Conservation (phyloP, 164 flowering plant genomes). For the Vitis labrusca region DNA sequence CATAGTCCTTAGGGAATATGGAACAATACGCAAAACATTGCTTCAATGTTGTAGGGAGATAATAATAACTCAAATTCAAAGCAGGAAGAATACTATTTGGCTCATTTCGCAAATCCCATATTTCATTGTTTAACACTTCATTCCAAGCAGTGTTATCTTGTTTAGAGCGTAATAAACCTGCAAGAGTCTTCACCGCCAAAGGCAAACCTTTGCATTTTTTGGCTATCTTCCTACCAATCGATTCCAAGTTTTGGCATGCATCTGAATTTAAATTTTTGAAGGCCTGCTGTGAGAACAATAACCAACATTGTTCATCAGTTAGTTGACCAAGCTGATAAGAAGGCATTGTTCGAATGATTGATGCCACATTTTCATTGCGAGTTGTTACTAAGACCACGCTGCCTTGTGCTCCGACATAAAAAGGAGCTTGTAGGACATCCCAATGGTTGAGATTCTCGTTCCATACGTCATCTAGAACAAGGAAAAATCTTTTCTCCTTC, state of each 20-base stretch:
- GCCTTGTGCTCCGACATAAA: background rate
- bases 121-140: background rate
- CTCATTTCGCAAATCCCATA: constrained; percentile 8
- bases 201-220: constrained; percentile 12
- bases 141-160: background rate
- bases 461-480: no score
- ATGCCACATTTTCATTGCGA: background rate
- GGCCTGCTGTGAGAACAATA: constrained; percentile 1
- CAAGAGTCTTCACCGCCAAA: constrained; percentile 9
- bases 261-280: background rate
- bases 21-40: background rate
- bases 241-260: background rate
- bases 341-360: background rate
- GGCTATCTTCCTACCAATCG: constrained; percentile 5
- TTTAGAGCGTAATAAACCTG: background rate
- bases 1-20: no score
- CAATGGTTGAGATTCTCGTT: no score
- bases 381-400: constrained; percentile 11
- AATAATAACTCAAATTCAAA: constrained; percentile 18
- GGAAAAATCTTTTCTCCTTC: no score
- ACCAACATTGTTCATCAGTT: background rate
- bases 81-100: background rate
- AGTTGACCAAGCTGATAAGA: background rate
- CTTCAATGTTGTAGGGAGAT: constrained; percentile 28
- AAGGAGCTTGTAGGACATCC: background rate